Base-by-base conservation (phyloP, 2,329 filamentous ascomycete genomes). In the Botrytis squamosa region DNA sequence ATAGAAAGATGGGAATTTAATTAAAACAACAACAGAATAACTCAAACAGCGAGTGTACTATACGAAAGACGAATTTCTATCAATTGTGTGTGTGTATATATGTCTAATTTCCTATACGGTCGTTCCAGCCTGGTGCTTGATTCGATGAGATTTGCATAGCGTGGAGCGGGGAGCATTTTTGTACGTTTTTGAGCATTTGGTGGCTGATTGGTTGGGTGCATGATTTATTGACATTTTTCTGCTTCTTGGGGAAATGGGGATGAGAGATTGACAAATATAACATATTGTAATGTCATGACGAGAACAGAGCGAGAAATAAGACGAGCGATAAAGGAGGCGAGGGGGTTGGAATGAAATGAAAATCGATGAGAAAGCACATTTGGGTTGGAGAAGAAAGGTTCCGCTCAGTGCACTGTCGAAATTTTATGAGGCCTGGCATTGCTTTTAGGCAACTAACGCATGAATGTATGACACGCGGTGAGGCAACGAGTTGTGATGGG, bases 1-100 rank as follows among this genome's bases (percentile, higher is more conserved):
- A 81, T 63, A 77, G 74, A 70, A 80, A 79, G 60, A 75, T 77
- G 29, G 77, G 77, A 59, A 69, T 80, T 70, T 73, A 73, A 65
- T 78, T 72, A 57, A 57, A 69, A 69, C 1, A 44, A 42, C 18
- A 69, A 29, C 38, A 33, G 66, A 33, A 33, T 18, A 57, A 33
- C 49, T 42, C 66, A 42, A 68, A 68, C 65, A 42, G 66, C 25
- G n/a, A 42, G 66, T 33, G 38, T 57, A 57, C 38, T 22, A 42
- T 68, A 57, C 49, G n/a, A 33, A 22, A 69, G 38, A 57, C n/a
- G 18, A 42, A 57, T 10, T 42, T 36, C 16, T 20, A 42, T 36
- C 29, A n/a, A 46, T 46, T 38, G 22, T 62, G 40, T 73, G 22
- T 73, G 52, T 57, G 36, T 57, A 73, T 46, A 60, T 62, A 42